A percentile compares a stretch with the other conserved stretches of the same genome.
Evolutionary conservation across 2,329 filamentous ascomycete species (phyloP).

Genomic region (Fusarium continuum): DNA sequence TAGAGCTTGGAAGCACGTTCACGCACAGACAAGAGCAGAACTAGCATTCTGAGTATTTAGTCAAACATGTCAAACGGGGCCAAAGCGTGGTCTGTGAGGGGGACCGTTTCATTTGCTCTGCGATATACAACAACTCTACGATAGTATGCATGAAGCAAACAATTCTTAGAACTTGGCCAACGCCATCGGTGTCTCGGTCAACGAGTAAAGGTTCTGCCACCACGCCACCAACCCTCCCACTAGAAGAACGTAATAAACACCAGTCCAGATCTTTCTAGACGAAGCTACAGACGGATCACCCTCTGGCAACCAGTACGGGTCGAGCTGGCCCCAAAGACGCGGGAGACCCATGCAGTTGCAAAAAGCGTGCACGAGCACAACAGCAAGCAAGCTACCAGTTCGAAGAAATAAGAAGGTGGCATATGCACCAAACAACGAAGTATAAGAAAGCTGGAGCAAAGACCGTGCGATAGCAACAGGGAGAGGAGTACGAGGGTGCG

Average conservation of each 20-base stretch:
- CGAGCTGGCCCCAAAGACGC: conserved; percentile 81
- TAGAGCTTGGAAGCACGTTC: background rate
- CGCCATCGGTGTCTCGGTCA: conserved; percentile 66
- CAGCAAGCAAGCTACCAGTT: conserved; percentile 81
- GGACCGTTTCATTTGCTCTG: conserved; percentile 16
- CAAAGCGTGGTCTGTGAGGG: conserved; percentile 16
- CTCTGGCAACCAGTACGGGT: conserved; percentile 56
- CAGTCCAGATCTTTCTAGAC: conserved; percentile 66
- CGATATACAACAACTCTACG: background rate
- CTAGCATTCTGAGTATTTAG: conserved; percentile 7
- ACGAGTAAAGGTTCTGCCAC: conserved; percentile 72
- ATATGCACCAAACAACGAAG: conserved; percentile 92
- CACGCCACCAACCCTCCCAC: conserved; percentile 77
- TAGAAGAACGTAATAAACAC: conserved; percentile 81
- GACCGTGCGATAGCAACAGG: conserved; percentile 73
- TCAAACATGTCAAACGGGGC: background rate
- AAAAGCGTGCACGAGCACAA: conserved; percentile 81
- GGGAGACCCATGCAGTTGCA: conserved; percentile 95
- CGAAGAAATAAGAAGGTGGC: conserved; percentile 89
- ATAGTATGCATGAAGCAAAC: conserved; percentile 5
- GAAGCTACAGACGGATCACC: conserved; percentile 36
- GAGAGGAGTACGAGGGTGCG: conserved; percentile 75
- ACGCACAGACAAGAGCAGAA: conserved; percentile 17
- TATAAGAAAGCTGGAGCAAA: conserved; percentile 87
- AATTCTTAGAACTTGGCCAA: conserved; percentile 44